phyloP scores from a whole-genome alignment of 805 yeast genomes.

The Brettanomyces bruxellensis region DNA sequence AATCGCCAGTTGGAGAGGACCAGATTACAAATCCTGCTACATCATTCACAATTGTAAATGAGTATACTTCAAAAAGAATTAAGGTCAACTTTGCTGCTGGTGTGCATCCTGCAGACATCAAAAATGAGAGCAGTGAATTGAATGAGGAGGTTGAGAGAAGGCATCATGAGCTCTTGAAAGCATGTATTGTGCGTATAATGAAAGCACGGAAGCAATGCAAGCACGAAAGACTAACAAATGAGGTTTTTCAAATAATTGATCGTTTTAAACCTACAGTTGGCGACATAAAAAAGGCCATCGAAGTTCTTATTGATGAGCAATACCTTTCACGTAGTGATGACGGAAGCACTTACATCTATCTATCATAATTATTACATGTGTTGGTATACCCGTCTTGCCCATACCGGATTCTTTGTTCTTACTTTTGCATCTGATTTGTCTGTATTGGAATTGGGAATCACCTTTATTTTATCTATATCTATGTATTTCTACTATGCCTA shows the following conservation, averaged over 20 bases:
- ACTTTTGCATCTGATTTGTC: not conserved
- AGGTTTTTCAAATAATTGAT: slow-evolving; percentile 76
- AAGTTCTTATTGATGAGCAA: slow-evolving; percentile 75
- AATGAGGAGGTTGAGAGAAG: slow-evolving; percentile 67
- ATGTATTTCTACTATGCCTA: not conserved
- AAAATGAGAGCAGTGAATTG: slow-evolving; percentile 70
- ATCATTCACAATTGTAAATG: slow-evolving; percentile 59
- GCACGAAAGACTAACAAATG: slow-evolving; percentile 77
- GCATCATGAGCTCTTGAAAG: slow-evolving; percentile 61
- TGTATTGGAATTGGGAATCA: not conserved
- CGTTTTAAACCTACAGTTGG: slow-evolving; percentile 81
- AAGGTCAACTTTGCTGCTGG: slow-evolving; percentile 60
- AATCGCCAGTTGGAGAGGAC: slow-evolving; percentile 55
- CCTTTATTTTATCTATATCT: not conserved
- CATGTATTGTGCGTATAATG: slow-evolving; percentile 95
- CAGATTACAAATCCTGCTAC: slow-evolving; percentile 44
- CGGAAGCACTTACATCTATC: slow-evolving; percentile 64
- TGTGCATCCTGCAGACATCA: slow-evolving; percentile 40
- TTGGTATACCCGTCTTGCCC: not conserved
- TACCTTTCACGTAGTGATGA: slow-evolving; percentile 70
- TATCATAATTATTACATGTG: slow-evolving; percentile 41
- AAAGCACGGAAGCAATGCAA: slow-evolving; percentile 77
- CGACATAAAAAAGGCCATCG: slow-evolving; percentile 82
- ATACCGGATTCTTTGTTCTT: not conserved
- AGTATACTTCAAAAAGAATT: slow-evolving; percentile 77